Evolutionary conservation across 2,329 filamentous ascomycete genomes (phyloP), one percentile per base, ranked within the genome.

Genomic region (Magnaporthiopsis poae): DNA sequence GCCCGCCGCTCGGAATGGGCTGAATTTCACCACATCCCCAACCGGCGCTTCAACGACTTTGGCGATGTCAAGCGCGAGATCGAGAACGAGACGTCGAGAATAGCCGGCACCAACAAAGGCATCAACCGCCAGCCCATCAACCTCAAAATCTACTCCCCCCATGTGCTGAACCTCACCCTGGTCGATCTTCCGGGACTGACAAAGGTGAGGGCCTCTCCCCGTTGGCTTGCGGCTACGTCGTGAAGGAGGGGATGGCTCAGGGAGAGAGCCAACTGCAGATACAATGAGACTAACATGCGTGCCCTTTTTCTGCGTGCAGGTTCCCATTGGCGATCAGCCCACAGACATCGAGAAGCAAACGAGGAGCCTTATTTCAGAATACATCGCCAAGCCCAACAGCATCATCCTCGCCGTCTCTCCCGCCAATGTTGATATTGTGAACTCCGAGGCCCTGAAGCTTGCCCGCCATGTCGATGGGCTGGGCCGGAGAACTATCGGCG

Each of bases 61-160:
- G 91, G 92, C 83, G 96, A 97, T 84, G 96, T 99, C 74, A 88
- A 95, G 73, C 95, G 98, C 67, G 95, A 99, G 81, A 99, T 99
- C 76, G 90, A 94, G 71, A 89, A 91, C 74, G 95, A 99, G 81
- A 99, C 95, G 61, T 93, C 97, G 75, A 88, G 90, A 72, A 98
- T 99, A 83, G 96, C 96, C 71, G 95, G 95, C 71, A 89, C 89
- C 77, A 99, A 99, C 83, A 91, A 90, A 64, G 95, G 94, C 78
- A 99, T 99, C 79, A 98, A 94, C 62, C 91, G 95, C 31, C 90
- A 91, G 39, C 95, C 95, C 64, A 99, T 99, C 84, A 98, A 98
- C 82, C 84, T 99, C 74, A 89, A 95, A 75, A 96, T 99, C 80
- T 98, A 96, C 86, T 98, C 94, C 65, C 95, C 95, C 66, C 96